A percentile compares a stretch with the other conserved stretches of the same genome.
phyloP scores from a whole-genome alignment of 1,284 basidiomycete species.

The Volvariella surrecta region DNA sequence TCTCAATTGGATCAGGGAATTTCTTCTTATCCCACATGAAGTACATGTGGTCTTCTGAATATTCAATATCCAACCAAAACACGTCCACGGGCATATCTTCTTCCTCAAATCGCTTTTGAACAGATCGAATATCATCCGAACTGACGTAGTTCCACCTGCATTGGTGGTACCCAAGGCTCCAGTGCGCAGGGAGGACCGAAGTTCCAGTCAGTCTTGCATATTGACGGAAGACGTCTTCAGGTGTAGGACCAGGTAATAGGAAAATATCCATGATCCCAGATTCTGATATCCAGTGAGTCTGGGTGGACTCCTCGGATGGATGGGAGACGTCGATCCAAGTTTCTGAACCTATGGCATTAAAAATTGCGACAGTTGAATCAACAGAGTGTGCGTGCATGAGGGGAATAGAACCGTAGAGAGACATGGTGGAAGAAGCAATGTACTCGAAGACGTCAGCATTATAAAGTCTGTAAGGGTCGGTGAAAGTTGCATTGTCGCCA shows the following conservation, averaged over 20 bases:
- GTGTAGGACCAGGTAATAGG: slow-evolving; percentile 85
- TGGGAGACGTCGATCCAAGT: slow-evolving; percentile 92
- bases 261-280: slow-evolving; percentile 94
- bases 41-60: slow-evolving; percentile 91
- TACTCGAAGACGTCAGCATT: slow-evolving; percentile 99
- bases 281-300: slow-evolving; percentile 96
- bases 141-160: slow-evolving; percentile 98
- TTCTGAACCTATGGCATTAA: slow-evolving; percentile 89
- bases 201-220: slow-evolving; percentile 84
- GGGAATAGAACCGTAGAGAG: slow-evolving; percentile 89
- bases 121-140: slow-evolving; percentile 82
- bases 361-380: slow-evolving; percentile 82
- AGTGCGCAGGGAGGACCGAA: slow-evolving; percentile 82
- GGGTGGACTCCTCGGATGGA: slow-evolving; percentile 52
- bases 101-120: slow-evolving; percentile 85
- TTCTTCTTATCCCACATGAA: slow-evolving; percentile 93
- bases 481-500: slow-evolving; percentile 62
- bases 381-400: slow-evolving; percentile 88
- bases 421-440: slow-evolving; percentile 83
- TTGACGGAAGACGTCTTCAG: slow-evolving; percentile 76
- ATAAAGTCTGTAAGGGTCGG: slow-evolving; percentile 92
- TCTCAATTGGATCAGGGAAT: slow-evolving; percentile 92
- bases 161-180: slow-evolving; percentile 94
- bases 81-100: slow-evolving; percentile 95
- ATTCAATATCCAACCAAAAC: slow-evolving; percentile 98